Evolutionary conservation across 2,329 filamentous ascomycete species (phyloP).

Genomic region (Dothistroma septosporum): DNA sequence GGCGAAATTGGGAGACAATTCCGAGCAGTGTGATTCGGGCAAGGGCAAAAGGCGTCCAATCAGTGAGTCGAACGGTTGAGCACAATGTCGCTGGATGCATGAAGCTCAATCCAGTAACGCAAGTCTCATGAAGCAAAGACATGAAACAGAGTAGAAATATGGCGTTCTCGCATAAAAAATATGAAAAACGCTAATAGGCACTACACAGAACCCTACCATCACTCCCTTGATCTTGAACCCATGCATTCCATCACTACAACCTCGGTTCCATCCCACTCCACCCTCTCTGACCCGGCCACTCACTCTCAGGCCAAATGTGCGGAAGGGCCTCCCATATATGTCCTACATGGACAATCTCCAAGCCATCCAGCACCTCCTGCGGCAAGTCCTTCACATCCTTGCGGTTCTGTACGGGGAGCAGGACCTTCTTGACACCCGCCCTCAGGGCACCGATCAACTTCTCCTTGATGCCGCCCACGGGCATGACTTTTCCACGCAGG

Average conservation of each 20-base stretch:
- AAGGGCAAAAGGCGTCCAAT: too few relatives aligned
- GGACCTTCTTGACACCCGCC: slow-evolving; percentile 89
- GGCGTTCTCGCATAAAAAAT: neutral
- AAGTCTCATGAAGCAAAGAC: too few relatives aligned
- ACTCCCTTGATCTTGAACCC: neutral
- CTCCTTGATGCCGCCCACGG: slow-evolving; percentile 97
- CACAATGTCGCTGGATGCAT: too few relatives aligned
- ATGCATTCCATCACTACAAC: slow-evolving; percentile 48
- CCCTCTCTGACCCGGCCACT: slow-evolving; percentile 72
- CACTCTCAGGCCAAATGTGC: slow-evolving; percentile 83
- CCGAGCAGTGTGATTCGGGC: too few relatives aligned
- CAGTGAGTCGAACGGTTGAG: too few relatives aligned
- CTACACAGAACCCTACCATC: slow-evolving; percentile 3
- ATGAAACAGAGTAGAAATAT: neutral
- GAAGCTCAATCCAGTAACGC: too few relatives aligned
- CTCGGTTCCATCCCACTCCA: slow-evolving; percentile 70
- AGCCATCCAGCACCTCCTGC: slow-evolving; percentile 76
- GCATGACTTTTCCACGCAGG: slow-evolving; percentile 82
- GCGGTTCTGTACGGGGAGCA: slow-evolving; percentile 80
- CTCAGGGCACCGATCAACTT: slow-evolving; percentile 92
- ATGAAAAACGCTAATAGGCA: neutral
- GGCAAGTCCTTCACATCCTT: slow-evolving; percentile 92
- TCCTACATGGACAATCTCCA: slow-evolving; percentile 84
- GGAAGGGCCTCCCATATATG: slow-evolving; percentile 94
- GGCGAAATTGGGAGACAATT: too few relatives aligned